phyloP scores from a whole-genome alignment of 306 rosid species.

The Abrus pulchellus region DNA sequence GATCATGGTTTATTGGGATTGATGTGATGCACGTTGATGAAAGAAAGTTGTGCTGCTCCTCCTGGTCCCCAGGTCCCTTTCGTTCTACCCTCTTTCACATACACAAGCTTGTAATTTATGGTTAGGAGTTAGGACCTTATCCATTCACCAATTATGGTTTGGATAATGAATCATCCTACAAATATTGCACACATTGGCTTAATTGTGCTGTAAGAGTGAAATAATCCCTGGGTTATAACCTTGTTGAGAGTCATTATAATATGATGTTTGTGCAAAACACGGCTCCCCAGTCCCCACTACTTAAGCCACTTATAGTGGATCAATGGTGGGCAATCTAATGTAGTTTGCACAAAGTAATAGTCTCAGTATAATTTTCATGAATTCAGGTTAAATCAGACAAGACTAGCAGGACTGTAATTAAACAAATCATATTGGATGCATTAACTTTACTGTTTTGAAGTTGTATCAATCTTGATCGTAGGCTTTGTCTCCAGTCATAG shows the following conservation, averaged over 20 bases:
- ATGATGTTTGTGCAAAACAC: background rate
- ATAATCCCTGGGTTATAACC: background rate
- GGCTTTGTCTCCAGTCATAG: background rate
- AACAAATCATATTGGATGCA: background rate
- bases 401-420: slow-evolving; percentile 6
- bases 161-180: background rate
- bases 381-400: background rate
- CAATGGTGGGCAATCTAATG: background rate
- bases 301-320: background rate
- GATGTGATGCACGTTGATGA: slow-evolving; percentile 68
- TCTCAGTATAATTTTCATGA: background rate
- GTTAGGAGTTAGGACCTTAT: slow-evolving; percentile 34
- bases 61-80: slow-evolving; percentile 67
- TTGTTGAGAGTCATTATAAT: background rate
- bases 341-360: background rate
- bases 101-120: slow-evolving; percentile 25
- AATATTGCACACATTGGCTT: slow-evolving; percentile 29
- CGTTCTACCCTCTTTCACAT: slow-evolving; percentile 33
- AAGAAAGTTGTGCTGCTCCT: slow-evolving; percentile 70
- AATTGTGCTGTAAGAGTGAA: background rate
- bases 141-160: background rate
- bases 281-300: background rate
- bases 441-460: background rate
- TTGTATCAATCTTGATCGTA: slow-evolving; percentile 5
- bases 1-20: slow-evolving; percentile 86